Percentiles rank a stretch among this genome's conserved stretches.
phyloP scores from a whole-genome alignment of 805 yeast species.

The Wickerhamomyces hampshirensis region DNA sequence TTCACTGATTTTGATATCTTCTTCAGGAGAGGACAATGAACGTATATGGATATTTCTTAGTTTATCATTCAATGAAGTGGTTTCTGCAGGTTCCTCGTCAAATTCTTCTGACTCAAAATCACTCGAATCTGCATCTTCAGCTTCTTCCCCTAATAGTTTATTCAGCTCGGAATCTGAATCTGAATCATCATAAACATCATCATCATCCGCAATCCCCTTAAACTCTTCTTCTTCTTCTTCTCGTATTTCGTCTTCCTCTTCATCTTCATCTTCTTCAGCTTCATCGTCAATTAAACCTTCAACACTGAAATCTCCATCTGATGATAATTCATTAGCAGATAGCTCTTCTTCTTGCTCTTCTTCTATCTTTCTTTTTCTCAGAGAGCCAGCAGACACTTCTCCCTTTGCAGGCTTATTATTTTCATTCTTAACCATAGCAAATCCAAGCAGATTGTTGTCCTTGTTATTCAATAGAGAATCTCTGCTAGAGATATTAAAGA shows the following conservation, averaged over 20 bases:
- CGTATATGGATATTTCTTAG: conserved; percentile 52
- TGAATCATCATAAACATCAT: conserved; percentile 6
- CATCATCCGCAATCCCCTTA: too few relatives aligned
- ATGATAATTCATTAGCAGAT: conserved; percentile 3
- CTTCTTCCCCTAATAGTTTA: conserved; percentile 50
- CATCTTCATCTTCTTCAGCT: conserved; percentile 10
- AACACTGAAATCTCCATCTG: conserved; percentile 13
- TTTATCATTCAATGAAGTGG: conserved; percentile 46
- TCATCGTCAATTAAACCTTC: conserved; percentile 34
- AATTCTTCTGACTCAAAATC: conserved; percentile 36
- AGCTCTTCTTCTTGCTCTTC: conserved; percentile 10
- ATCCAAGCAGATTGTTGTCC: too few relatives aligned
- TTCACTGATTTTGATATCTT: conserved; percentile 36
- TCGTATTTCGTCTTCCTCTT: conserved; percentile 16
- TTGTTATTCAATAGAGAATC: too few relatives aligned
- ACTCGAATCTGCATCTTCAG: conserved; percentile 25
- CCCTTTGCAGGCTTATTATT: neutral
- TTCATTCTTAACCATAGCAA: conserved; percentile 1
- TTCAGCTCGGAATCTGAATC: conserved; percentile 64
- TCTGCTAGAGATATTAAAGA: too few relatives aligned
- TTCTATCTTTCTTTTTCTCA: conserved; percentile 20
- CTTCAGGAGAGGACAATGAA: conserved; percentile 37
- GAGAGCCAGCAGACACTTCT: neutral
- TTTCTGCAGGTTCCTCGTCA: conserved; percentile 50
- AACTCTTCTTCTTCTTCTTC: conserved; percentile 9